Evolutionary conservation across 2,329 filamentous ascomycete species (phyloP).

Genomic region (Scytalidium lignicola): DNA sequence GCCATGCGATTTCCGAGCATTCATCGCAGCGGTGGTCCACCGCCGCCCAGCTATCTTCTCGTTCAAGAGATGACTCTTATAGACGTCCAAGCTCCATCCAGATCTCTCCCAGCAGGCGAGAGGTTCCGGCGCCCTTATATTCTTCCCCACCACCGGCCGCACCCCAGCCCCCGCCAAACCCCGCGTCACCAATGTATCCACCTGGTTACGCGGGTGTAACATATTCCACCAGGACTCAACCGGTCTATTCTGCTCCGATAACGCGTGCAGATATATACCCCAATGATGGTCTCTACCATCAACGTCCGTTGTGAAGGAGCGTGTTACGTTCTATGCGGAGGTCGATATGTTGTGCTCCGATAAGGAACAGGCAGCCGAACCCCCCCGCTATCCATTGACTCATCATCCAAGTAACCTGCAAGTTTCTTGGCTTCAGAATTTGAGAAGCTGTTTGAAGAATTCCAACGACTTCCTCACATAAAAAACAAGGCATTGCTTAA

Average conservation of each 20-base stretch:
- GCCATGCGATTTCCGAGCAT: not conserved
- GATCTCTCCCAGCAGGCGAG: no score
- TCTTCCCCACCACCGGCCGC: constrained; percentile 4
- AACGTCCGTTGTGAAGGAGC: not conserved
- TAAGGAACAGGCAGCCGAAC: not conserved
- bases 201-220: not conserved
- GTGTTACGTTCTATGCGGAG: no score
- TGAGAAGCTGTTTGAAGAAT: not conserved
- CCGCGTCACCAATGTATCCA: not conserved
- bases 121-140: no score
- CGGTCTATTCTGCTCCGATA: not conserved
- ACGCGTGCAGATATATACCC: not conserved
- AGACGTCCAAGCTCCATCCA: not conserved
- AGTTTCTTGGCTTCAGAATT: not conserved
- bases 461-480: no score
- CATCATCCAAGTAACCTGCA: not conserved
- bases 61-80: no score
- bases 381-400: not conserved
- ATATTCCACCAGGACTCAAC: not conserved
- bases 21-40: no score
- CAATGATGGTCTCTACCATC: not conserved
- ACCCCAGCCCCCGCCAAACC: constrained; percentile 13
- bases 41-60: no score
- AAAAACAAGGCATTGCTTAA: no score
- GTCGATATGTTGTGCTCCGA: no score